Evolutionary conservation across 352 stramenopile species (phyloP), one percentile per base, ranked within the genome.

Genomic region (Pseudoperonospora humuli): DNA sequence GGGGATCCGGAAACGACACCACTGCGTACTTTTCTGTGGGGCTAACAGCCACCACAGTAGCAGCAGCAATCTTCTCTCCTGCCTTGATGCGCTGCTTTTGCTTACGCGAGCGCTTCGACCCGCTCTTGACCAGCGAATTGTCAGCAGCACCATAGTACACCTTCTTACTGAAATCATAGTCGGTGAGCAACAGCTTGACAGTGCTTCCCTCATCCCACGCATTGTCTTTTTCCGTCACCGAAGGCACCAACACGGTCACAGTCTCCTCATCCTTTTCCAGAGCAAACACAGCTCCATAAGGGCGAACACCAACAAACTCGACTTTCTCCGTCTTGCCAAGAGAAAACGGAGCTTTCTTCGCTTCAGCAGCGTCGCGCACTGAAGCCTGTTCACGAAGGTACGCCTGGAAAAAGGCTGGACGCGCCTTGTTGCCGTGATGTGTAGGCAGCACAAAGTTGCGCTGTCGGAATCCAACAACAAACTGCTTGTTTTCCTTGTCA

Each of bases 81-180:
- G 45, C 26, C 14, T 67, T 57, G 9, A 86, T 44, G 5, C 72
- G 79, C 20, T 68, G 53, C 60, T 86, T 87, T 44, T 83, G 70
- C 52, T 88, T 89, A 44, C 64, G 69, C 3, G 58, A 66, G 40
- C 89, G 86, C 53, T 86, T 91, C 0, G 65, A 64, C 21, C 75
- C 69, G 19, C 37, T 75, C 39, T 70, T 67, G 2, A 87, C 75
- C 6, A 91, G 57, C n/a, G 45, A 41, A 2, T 51, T 49, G 23
- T 75, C 66, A 8, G 67, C 51, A 17, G 57, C 45, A 7, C 64
- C 83, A 33, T 78, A 91, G 54, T 78, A 94, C 26, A 95, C 69
- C 29, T 67, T 66, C 66, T 93, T 95, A 20, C 82, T 83, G 35
- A 85, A 85, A 48, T 95, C 81, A 52, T 84, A 95, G 59, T 95